Base-by-base conservation (phyloP, 2,329 filamentous ascomycete species). In the Atkinsonella texensis region DNA sequence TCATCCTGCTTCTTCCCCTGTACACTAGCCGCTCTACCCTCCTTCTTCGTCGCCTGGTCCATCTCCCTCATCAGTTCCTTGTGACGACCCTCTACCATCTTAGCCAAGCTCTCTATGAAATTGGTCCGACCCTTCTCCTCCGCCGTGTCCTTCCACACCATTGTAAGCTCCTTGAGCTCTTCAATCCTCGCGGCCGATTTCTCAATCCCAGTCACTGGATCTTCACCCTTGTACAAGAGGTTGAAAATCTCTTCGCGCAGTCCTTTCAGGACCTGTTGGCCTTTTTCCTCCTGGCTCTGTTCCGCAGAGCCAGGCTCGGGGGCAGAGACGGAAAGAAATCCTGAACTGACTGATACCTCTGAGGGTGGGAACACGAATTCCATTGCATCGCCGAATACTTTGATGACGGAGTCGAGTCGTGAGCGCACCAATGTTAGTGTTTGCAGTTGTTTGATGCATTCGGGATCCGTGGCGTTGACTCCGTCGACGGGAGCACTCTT, bases 81-180 rank as follows among this genome's bases (percentile, higher is more conserved):
- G 56, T 77, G 77, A 52, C 73, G 74, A 57, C 96, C 91, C 62
- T 96, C 89, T 1, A 95, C 87, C 68, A 88, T 77, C 71, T 83
- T 89, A 35, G 83, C 81, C 59, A 98, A 66, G 49, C 78, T 77
- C 57, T 97, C 91, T 17, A 98, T 83, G 63, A 96, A 89, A 61
- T 81, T 86, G 10, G 71, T 71, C 50, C 93, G 75, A 6, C 89
- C 88, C 68, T 87, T 94, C 66, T 97, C 93, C 70, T 98, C 93
- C 0, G 87, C 85, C 2, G 93, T 96, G n/a, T 89, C 89, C 65
- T 86, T 91, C 90, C 93, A 98, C 20, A 98, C 83, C n/a, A 70
- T 70, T 4, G 82, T 81, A 56, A 97, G 69, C 55, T 83, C 78
- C 61, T 89, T 84, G 52, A 97, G 74, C 62, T 87, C 81, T 61